These are phyloP conservation scores for Musa itinerans DNA, from an alignment of 176 grass and related monocot genomes.

Conservation along the genomic window DNA sequence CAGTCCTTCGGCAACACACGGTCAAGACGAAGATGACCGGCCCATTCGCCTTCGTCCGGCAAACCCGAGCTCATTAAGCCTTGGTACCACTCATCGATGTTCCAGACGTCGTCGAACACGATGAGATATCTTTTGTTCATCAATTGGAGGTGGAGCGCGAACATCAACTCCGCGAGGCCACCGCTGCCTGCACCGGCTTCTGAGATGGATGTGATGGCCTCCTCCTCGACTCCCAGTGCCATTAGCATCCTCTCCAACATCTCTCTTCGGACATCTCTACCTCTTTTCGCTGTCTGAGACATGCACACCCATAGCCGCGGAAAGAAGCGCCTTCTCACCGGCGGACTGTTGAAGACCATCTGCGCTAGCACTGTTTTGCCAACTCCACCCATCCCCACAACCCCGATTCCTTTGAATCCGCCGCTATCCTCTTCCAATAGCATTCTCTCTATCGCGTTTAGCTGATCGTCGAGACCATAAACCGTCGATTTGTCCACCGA, in stretches of 20 bases:
- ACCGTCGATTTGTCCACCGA: too few relatives aligned
- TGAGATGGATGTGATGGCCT: conserved; percentile 26
- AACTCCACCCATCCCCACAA: conserved; percentile 25
- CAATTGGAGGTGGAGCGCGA: conserved; percentile 32
- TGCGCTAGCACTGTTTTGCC: conserved; percentile 25
- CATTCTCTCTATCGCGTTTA: conserved; percentile 26
- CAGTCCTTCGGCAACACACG: conserved; percentile 30
- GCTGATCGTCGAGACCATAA: neutral
- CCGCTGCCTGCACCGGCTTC: neutral
- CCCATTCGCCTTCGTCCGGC: neutral
- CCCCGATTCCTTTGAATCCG: conserved; percentile 27
- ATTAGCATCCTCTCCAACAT: conserved; percentile 43
- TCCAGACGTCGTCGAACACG: conserved; percentile 46
- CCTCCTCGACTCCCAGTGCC: conserved; percentile 44
- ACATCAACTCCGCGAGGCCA: conserved; percentile 18
- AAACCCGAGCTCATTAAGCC: neutral
- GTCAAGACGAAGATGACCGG: conserved; percentile 7
- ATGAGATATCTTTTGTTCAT: conserved; percentile 28
- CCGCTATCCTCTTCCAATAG: conserved; percentile 11
- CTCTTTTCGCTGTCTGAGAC: conserved; percentile 18
- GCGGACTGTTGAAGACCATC: conserved; percentile 31
- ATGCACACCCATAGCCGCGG: conserved; percentile 44
- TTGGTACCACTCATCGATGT: conserved; percentile 26
- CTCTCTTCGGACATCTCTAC: conserved; percentile 24
- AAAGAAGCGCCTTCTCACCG: conserved; percentile 20